Evolutionary conservation across 257 asterid genomes (phyloP).

Genomic region (Paraleonurus japonicus): DNA sequence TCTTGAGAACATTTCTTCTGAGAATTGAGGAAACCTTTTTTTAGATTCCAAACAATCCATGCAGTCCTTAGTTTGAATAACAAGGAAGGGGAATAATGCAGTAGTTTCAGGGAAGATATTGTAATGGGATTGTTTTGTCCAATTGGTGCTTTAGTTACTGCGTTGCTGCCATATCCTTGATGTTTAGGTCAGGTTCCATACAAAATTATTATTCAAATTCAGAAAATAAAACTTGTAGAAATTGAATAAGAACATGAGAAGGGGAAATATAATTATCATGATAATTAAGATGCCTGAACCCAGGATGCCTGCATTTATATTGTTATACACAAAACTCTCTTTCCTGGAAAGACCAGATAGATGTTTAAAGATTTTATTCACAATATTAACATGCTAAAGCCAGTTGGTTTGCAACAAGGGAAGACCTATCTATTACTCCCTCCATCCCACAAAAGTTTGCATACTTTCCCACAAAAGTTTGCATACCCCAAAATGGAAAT

Average conservation of each 20-base stretch:
- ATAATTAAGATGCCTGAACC: background rate
- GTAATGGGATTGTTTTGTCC: background rate
- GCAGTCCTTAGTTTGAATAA: background rate
- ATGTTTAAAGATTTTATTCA: background rate
- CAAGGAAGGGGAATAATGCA: background rate
- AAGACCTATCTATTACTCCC: conserved; percentile 1
- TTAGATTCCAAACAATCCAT: background rate
- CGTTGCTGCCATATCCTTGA: background rate
- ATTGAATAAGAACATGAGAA: background rate
- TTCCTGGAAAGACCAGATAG: background rate
- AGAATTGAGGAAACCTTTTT: background rate
- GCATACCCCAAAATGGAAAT: no score
- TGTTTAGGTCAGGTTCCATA: background rate
- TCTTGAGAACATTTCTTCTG: background rate
- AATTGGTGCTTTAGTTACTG: background rate
- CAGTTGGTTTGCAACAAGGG: background rate
- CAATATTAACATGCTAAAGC: background rate
- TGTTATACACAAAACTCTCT: background rate
- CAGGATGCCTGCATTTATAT: background rate
- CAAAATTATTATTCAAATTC: background rate
- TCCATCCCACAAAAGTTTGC: no score
- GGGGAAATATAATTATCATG: background rate
- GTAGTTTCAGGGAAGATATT: background rate
- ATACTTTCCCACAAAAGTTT: no score
- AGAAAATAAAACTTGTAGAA: background rate